Conservation (phyloP, 495 filamentous ascomycete species). For the Podospora fimiseda region DNA sequence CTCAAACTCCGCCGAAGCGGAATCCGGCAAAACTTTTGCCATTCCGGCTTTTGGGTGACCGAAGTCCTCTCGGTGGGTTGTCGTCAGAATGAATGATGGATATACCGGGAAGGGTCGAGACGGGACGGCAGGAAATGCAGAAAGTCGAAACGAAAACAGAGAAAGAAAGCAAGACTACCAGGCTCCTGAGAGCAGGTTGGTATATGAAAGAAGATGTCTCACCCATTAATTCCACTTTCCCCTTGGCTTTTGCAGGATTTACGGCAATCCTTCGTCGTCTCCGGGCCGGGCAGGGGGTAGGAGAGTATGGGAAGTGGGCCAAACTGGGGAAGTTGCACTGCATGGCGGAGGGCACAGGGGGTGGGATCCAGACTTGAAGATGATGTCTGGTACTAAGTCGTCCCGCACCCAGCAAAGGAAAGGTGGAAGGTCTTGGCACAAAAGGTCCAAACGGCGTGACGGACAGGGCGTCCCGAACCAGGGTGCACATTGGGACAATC, state of each 20-base stretch:
- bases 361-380: constrained; percentile 1
- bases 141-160: not conserved
- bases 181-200: not conserved
- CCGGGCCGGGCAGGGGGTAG: not conserved
- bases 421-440: not conserved
- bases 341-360: not conserved
- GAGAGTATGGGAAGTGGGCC: not conserved
- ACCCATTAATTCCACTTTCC: not conserved
- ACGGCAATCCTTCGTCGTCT: not conserved
- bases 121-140: not conserved
- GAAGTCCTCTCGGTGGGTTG: constrained; percentile 4
- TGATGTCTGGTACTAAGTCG: not conserved
- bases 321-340: constrained; percentile 7
- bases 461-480: constrained; percentile 5
- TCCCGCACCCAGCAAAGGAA: not conserved
- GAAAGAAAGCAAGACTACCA: not conserved
- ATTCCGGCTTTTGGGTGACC: not conserved
- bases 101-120: not conserved
- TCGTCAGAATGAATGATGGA: not conserved
- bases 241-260: not conserved
- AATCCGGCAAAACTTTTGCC: constrained; percentile 10
- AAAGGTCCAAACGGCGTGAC: constrained; percentile 10
- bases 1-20: constrained; percentile 26
- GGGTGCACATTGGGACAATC: not conserved
- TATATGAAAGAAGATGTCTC: not conserved